Conservation (phyloP, 257 asterid species). For the Solanum chiquidenum region DNA sequence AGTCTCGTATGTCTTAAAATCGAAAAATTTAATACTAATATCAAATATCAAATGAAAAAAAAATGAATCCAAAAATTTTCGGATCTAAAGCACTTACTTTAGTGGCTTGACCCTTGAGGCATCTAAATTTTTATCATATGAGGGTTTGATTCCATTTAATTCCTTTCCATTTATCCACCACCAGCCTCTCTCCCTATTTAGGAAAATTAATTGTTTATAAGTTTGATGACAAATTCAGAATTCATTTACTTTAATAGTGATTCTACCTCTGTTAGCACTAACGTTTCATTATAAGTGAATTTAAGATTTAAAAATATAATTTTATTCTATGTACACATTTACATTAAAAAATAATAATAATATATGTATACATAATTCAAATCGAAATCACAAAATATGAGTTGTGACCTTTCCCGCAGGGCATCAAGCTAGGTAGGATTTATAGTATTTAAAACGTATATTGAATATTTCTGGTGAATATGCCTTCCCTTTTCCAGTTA, state of each 20-base stretch:
- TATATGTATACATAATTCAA: not conserved
- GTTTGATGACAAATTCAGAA: not conserved
- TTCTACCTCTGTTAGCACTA: not conserved
- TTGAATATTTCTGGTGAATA: not conserved
- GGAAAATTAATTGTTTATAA: not conserved
- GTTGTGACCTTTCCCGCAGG: not conserved
- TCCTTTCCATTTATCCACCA: not conserved
- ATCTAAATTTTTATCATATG: no score
- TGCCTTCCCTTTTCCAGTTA: not conserved
- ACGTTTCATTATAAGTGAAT: not conserved
- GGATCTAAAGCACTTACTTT: no score
- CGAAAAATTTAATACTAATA: no score
- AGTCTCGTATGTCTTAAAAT: no score
- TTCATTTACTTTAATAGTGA: not conserved
- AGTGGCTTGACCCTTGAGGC: no score
- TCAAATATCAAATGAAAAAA: no score
- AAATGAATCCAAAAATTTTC: no score
- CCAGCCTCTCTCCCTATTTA: not conserved
- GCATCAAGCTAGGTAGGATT: not conserved
- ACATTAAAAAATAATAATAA: not conserved
- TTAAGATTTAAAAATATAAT: not conserved
- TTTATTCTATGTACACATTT: not conserved
- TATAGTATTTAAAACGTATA: not conserved
- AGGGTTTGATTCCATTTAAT: no score
- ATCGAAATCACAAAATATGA: not conserved